Percentiles rank a stretch among this genome's conserved stretches.
phyloP scores from a whole-genome alignment of 2,329 filamentous ascomycete genomes.

The Zymoseptoria crescenta region DNA sequence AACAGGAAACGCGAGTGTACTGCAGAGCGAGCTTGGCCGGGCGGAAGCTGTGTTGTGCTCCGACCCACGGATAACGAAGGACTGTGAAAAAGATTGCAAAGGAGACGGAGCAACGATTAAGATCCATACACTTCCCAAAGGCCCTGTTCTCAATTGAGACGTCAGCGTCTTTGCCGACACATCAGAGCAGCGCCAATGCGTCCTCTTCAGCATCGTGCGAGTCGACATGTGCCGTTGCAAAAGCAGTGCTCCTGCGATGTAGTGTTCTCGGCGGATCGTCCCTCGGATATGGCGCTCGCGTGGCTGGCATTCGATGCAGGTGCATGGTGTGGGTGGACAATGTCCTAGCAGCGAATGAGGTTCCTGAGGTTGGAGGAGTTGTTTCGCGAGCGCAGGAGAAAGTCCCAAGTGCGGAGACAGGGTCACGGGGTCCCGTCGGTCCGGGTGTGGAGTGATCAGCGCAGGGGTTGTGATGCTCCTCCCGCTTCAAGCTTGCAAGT shows the following conservation, averaged over 20 bases:
- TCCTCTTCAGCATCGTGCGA: no score
- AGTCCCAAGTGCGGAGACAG: no score
- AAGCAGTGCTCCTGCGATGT: not conserved
- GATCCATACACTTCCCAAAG: not conserved
- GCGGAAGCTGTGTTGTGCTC: not conserved
- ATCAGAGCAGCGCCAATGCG: no score
- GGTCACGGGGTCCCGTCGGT: no score
- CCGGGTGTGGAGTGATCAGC: not conserved
- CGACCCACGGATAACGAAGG: not conserved
- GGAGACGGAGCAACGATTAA: not conserved
- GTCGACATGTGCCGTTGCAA: not conserved
- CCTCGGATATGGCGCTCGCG: not conserved
- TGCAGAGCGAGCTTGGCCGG: not conserved
- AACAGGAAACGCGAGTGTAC: not conserved
- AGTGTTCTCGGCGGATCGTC: not conserved
- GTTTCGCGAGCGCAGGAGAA: conserved; percentile 1
- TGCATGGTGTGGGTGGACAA: not conserved
- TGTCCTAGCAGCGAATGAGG: conserved; percentile 10
- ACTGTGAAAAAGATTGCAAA: not conserved
- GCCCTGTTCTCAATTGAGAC: not conserved
- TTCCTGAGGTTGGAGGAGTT: conserved; percentile 5
- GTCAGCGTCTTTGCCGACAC: not conserved
- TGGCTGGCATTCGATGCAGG: not conserved
- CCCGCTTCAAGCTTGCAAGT: no score
- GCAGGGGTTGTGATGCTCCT: not conserved